Conservation (phyloP, 257 asterid genomes). For the Solanum gracilifrons region DNA sequence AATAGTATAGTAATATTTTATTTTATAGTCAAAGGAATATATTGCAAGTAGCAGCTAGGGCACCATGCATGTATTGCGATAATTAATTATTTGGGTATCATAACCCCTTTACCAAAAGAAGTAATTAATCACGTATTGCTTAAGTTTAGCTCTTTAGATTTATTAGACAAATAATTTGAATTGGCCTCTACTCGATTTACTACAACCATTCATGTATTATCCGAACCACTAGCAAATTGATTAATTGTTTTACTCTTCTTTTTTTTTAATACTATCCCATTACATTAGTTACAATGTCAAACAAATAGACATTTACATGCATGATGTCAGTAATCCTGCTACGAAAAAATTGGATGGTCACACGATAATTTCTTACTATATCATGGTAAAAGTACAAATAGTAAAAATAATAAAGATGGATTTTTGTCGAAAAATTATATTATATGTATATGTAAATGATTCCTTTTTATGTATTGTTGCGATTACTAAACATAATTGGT, state of each 20-base stretch:
- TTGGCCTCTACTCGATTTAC: background rate
- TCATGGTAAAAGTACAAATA: background rate
- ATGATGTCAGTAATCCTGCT: background rate
- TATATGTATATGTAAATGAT: too few relatives aligned
- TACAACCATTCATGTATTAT: background rate
- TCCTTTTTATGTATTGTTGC: too few relatives aligned
- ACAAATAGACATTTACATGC: background rate
- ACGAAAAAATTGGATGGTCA: background rate
- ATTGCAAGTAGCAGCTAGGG: background rate
- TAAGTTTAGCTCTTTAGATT: conserved; percentile 4
- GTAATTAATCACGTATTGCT: conserved; percentile 12
- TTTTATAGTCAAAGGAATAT: too few relatives aligned
- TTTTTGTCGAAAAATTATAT: too few relatives aligned
- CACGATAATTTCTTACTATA: background rate
- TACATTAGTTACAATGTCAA: background rate
- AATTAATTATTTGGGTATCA: background rate
- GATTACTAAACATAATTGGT: too few relatives aligned
- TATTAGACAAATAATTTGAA: background rate
- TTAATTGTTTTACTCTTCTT: background rate
- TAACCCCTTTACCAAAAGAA: conserved; percentile 3
- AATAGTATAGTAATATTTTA: too few relatives aligned
- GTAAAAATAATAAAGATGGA: background rate
- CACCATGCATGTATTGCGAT: background rate
- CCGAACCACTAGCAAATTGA: background rate
- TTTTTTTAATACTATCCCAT: background rate